Evolutionary conservation across 2,329 filamentous ascomycete genomes (phyloP).

Genomic region (Exophiala alcalophila): DNA sequence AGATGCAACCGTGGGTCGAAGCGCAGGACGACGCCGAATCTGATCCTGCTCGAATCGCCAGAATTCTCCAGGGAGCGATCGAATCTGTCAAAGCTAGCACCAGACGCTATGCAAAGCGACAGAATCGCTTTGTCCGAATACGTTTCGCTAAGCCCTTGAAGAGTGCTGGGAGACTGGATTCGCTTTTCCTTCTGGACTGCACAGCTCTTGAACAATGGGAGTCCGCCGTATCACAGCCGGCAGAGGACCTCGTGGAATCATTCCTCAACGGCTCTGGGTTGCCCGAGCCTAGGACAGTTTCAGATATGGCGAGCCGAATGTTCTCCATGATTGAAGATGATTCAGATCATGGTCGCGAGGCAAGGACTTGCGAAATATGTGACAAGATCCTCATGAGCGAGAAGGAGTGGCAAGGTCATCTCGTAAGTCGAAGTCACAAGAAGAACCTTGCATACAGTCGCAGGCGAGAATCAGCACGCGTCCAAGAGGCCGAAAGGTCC

Average conservation of each 20-base stretch:
- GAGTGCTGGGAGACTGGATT: slow-evolving; percentile 52
- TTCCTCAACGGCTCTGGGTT: slow-evolving; percentile 62
- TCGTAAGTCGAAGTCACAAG: slow-evolving; percentile 57
- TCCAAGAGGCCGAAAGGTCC: not conserved
- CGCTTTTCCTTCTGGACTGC: slow-evolving; percentile 77
- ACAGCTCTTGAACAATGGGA: slow-evolving; percentile 64
- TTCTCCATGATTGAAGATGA: slow-evolving; percentile 55
- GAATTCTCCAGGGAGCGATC: slow-evolving; percentile 47
- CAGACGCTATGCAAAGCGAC: slow-evolving; percentile 79
- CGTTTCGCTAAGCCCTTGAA: slow-evolving; percentile 71
- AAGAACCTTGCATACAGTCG: slow-evolving; percentile 39
- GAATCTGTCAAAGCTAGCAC: slow-evolving; percentile 80
- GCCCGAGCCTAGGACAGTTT: slow-evolving; percentile 58
- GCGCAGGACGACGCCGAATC: slow-evolving; percentile 31
- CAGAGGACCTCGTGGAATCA: slow-evolving; percentile 56
- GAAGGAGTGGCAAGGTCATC: slow-evolving; percentile 57
- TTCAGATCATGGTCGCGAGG: slow-evolving; percentile 46
- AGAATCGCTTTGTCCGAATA: slow-evolving; percentile 80
- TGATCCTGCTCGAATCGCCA: slow-evolving; percentile 3
- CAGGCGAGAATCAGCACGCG: slow-evolving; percentile 7
- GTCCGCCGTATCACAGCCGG: slow-evolving; percentile 62
- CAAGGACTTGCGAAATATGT: slow-evolving; percentile 69
- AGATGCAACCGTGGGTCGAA: slow-evolving; percentile 71
- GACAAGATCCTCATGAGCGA: slow-evolving; percentile 54
- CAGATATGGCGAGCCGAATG: slow-evolving; percentile 54